Conservation (phyloP, 768 basidiomycete species). For the Macrolepiota dolichaula region DNA sequence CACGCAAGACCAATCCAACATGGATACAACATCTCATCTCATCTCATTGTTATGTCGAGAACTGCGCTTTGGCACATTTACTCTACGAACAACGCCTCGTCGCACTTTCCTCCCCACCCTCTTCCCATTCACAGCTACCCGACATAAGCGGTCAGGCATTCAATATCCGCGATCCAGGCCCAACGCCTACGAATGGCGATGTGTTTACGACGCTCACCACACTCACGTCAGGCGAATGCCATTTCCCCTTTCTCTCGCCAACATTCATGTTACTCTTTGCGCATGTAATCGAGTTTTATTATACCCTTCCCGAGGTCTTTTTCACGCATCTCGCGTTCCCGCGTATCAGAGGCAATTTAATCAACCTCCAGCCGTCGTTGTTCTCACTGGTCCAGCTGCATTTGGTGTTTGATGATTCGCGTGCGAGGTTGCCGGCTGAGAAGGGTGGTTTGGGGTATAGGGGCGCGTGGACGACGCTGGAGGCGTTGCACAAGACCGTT, state of each 20-base stretch:
- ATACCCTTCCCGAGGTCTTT: slow-evolving; percentile 26
- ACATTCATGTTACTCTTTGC: slow-evolving; percentile 66
- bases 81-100: slow-evolving; percentile 71
- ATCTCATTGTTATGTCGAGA: slow-evolving; percentile 74
- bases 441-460: slow-evolving; percentile 64
- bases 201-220: slow-evolving; percentile 51
- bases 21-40: slow-evolving; percentile 60
- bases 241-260: slow-evolving; percentile 54
- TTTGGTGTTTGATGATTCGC: slow-evolving; percentile 63
- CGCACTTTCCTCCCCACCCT: slow-evolving; percentile 37
- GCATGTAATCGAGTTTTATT: slow-evolving; percentile 53
- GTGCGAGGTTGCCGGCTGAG: slow-evolving; percentile 49
- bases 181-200: slow-evolving; percentile 61
- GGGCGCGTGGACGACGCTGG: slow-evolving; percentile 54
- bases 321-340: slow-evolving; percentile 38
- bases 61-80: slow-evolving; percentile 68
- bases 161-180: slow-evolving; percentile 61
- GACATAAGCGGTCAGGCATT: slow-evolving; percentile 78
- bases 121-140: slow-evolving; percentile 34
- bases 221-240: slow-evolving; percentile 53
- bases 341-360: slow-evolving; percentile 41
- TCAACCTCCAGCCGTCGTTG: slow-evolving; percentile 58
- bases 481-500: slow-evolving; percentile 55
- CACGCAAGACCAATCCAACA: slow-evolving; percentile 54
- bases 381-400: slow-evolving; percentile 53